Conservation (phyloP, 2,329 filamentous ascomycete genomes). For the Colletotrichum cordylinicola region DNA sequence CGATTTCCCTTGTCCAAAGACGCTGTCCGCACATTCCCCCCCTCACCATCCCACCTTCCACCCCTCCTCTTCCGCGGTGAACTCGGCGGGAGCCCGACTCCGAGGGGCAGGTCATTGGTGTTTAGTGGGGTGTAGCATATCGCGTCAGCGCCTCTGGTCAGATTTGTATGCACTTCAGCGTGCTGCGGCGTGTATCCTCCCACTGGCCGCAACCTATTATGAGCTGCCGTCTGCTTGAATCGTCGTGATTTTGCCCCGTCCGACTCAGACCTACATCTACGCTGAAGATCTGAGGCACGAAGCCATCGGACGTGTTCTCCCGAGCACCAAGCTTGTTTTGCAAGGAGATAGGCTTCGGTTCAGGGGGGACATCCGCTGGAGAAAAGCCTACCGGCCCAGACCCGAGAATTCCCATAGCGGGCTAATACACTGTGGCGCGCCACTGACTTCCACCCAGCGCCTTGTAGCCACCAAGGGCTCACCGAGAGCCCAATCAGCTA, state of each 20-base stretch:
- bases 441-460: not conserved
- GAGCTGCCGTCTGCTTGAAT: not conserved
- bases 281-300: not conserved
- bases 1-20: not conserved
- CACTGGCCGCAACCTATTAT: constrained; percentile 6
- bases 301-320: not conserved
- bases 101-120: not conserved
- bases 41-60: constrained; percentile 8
- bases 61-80: constrained; percentile 6
- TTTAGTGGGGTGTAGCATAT: constrained; percentile 1
- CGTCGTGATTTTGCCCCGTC: not conserved
- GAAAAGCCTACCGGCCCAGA: not conserved
- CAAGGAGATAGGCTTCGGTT: not conserved
- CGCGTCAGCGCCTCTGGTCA: constrained; percentile 2
- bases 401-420: not conserved
- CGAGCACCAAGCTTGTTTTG: constrained; percentile 6
- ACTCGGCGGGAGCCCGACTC: constrained; percentile 9
- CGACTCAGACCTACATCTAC: not conserved
- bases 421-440: not conserved
- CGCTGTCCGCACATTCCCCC: not conserved
- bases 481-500: not conserved
- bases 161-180: not conserved
- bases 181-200: not conserved
- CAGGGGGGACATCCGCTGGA: not conserved
- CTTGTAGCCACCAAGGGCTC: not conserved